Base-by-base conservation (phyloP, 306 rosid species). In the Casuarina equisetifolia region DNA sequence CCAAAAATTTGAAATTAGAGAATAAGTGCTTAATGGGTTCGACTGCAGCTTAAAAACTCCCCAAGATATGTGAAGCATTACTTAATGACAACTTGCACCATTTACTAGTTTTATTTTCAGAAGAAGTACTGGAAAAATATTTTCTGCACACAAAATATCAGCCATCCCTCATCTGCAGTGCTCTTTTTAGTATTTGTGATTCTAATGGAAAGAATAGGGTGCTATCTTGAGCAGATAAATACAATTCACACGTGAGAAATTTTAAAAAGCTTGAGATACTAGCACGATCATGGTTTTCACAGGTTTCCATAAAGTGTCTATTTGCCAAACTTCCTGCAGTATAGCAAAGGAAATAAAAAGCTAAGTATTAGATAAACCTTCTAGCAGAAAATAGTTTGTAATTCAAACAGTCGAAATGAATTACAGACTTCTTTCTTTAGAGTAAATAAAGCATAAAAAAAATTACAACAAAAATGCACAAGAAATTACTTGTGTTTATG, bases 1-100 rank as follows among this genome's bases (percentile, higher is more conserved):
- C 78, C 73, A 75, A 69, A 57, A 48, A 74, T 53, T 73, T 57
- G 71, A 80, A 59, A 44, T 72, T 43, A 69, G 25, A 77, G 36
- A 77, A 32, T 13, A 53, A 49, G 38, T 48, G 58, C 70, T 55
- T 72, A 57, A 49, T 25, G 4, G 76, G 58, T 50, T 74, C 64
- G 67, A 36, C 49, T 55, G 59, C 63, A 58, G 40, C 75, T 69
- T 25, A 58, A 9, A 63, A 58, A 50, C 61, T 36, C 35, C 38
- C 5, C 12, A 19, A 62, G 36, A 69, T 63, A 59, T 59, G 32
- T 10, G 11, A 32, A 38, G 10, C 32, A 20, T 0, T 4, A 20
- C 4, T 32, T 20, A 25, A 59, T 59, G 11, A 59, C 32, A n/a
- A 20, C 66, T 32, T 10, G 42, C 66, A 32, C 40, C 38, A 59